Conservation (phyloP, 129 eudicot species). For the Lonicera japonica region DNA sequence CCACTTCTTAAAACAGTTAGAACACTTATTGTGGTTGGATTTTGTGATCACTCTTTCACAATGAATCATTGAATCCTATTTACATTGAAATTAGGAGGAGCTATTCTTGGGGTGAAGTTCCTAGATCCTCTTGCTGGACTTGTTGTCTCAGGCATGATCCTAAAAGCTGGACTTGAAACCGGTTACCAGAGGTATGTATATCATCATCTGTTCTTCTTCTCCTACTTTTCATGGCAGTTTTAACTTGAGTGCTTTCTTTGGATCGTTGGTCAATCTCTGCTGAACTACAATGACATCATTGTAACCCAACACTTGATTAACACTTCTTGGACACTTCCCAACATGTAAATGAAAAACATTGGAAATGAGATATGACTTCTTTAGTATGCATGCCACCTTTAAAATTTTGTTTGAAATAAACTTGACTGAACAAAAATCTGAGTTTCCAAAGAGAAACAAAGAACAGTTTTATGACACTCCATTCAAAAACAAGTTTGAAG, state of each 20-base stretch:
- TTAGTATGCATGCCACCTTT: too few relatives aligned
- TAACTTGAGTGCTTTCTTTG: conserved; percentile 5
- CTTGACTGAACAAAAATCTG: too few relatives aligned
- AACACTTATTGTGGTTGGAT: not conserved
- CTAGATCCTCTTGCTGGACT: conserved; percentile 99
- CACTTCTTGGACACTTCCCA: too few relatives aligned
- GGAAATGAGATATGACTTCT: too few relatives aligned
- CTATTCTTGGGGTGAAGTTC: conserved; percentile 84
- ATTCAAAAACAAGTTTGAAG: too few relatives aligned
- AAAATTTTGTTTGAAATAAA: too few relatives aligned
- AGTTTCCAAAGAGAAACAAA: too few relatives aligned
- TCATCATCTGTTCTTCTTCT: not conserved
- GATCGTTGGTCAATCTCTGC: too few relatives aligned
- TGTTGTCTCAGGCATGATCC: conserved; percentile 87
- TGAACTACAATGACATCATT: too few relatives aligned
- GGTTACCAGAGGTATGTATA: conserved; percentile 75
- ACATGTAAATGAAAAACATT: too few relatives aligned
- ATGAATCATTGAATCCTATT: conserved; percentile 1
- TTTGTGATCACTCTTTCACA: conserved; percentile 4
- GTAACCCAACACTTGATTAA: too few relatives aligned
- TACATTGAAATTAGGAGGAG: conserved; percentile 57
- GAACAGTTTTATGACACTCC: too few relatives aligned
- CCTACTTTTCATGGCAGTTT: not conserved
- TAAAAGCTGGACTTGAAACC: conserved; percentile 85
- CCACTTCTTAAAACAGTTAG: not conserved